These are phyloP conservation scores for Anisogramma anomala DNA, from an alignment of 2,329 filamentous ascomycete species.

Conservation along the genomic window DNA sequence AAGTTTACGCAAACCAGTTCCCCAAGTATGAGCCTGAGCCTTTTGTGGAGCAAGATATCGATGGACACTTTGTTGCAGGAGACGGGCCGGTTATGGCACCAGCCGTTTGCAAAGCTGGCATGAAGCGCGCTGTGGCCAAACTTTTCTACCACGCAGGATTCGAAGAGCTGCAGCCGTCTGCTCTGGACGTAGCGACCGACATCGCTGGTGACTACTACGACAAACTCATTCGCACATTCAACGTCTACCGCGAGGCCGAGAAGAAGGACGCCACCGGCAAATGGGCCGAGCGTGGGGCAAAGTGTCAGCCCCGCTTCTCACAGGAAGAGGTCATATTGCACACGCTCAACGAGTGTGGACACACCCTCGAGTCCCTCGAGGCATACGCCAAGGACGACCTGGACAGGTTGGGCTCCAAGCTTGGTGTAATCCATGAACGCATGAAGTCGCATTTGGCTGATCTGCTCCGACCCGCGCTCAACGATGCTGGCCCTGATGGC, in stretches of 20 bases:
- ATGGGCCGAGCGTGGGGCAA: conserved; percentile 29
- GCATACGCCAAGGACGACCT: conserved; percentile 85
- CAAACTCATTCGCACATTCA: conserved; percentile 70
- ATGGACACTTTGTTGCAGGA: conserved; percentile 80
- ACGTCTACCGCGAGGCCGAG: conserved; percentile 71
- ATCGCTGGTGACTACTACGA: conserved; percentile 82
- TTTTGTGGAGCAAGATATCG: conserved; percentile 76
- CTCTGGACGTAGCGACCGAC: conserved; percentile 80
- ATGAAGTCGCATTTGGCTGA: conserved; percentile 93
- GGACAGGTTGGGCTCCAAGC: conserved; percentile 70
- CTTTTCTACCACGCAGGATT: conserved; percentile 95
- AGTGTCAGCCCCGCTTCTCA: conserved; percentile 56
- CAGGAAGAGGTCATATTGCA: conserved; percentile 81
- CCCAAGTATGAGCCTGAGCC: conserved; percentile 88
- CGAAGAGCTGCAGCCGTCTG: conserved; percentile 92
- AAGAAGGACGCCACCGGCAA: conserved; percentile 48
- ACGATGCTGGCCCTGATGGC: conserved; percentile 70
- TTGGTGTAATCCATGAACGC: conserved; percentile 78
- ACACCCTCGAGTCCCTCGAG: conserved; percentile 71
- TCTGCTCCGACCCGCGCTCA: conserved; percentile 77
- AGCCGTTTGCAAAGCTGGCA: conserved; percentile 66
- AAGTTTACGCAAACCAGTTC: conserved; percentile 97
- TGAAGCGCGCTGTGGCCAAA: conserved; percentile 86
- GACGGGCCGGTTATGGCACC: conserved; percentile 79
- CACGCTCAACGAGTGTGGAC: conserved; percentile 70